A percentile compares a stretch with the other conserved stretches of the same genome.
These are phyloP conservation scores for Acrodontium crateriforme DNA, from an alignment of 2,329 filamentous ascomycete species.

Conservation along the genomic window DNA sequence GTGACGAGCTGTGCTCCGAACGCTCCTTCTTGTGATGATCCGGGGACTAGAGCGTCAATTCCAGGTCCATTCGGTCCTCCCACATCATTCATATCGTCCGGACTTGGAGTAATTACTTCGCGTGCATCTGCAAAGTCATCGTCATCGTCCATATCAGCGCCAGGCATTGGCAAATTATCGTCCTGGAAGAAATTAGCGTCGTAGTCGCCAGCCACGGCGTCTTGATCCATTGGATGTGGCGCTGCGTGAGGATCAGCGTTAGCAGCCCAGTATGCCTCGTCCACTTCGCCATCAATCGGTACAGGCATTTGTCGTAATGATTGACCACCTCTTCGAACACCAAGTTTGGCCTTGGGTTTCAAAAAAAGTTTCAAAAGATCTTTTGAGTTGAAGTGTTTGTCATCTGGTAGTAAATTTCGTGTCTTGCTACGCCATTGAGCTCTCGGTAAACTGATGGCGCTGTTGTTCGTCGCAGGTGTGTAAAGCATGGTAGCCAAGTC, in stretches of 20 bases:
- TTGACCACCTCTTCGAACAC: slow-evolving; percentile 21
- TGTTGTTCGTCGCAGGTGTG: slow-evolving; percentile 65
- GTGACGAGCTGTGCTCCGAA: slow-evolving; percentile 51
- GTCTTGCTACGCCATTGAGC: slow-evolving; percentile 93
- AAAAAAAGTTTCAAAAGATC: slow-evolving; percentile 82
- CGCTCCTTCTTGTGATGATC: slow-evolving; percentile 30
- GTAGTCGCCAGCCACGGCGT: slow-evolving; percentile 61
- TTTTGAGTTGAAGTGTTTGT: slow-evolving; percentile 95
- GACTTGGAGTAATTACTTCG: slow-evolving; percentile 61
- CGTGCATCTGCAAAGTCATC: slow-evolving; percentile 66
- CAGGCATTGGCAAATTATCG: slow-evolving; percentile 56
- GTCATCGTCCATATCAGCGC: slow-evolving; percentile 51
- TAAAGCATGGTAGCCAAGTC: slow-evolving; percentile 63
- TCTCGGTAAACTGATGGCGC: slow-evolving; percentile 73
- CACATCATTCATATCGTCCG: slow-evolving; percentile 31
- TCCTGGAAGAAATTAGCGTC: slow-evolving; percentile 98
- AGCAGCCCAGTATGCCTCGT: slow-evolving; percentile 90
- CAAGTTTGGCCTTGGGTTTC: slow-evolving; percentile 80
- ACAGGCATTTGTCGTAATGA: slow-evolving; percentile 25
- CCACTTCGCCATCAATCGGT: slow-evolving; percentile 63
- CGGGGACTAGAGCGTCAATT: slow-evolving; percentile 24
- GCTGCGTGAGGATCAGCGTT: slow-evolving; percentile 29
- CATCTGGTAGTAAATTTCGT: slow-evolving; percentile 83
- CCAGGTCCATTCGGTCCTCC: slow-evolving; percentile 18
- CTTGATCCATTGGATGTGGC: slow-evolving; percentile 27